Conservation (phyloP, 2,329 filamentous ascomycete genomes). For the Ophiostoma perfectum region DNA sequence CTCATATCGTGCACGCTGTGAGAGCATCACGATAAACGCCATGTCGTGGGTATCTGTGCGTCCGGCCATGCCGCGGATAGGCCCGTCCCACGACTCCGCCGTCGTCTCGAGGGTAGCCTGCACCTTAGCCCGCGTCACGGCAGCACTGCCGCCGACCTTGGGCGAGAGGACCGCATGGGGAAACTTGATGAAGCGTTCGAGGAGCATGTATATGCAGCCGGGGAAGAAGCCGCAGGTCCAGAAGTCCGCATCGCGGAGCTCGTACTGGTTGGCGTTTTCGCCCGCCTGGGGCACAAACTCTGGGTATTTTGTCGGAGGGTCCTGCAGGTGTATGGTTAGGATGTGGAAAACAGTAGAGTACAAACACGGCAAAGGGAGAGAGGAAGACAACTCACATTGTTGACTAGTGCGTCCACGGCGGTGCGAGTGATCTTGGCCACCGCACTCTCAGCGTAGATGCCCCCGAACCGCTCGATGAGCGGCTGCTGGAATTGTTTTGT, state of each 20-base stretch:
- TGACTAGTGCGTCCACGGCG: constrained; percentile 20
- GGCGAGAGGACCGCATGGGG: constrained; percentile 26
- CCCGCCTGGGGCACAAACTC: constrained; percentile 29
- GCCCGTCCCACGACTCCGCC: constrained; percentile 34
- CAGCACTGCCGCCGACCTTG: constrained; percentile 21
- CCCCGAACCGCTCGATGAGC: constrained; percentile 18
- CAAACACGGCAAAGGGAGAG: background rate
- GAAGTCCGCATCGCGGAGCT: constrained; percentile 27
- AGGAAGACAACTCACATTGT: constrained; percentile 9
- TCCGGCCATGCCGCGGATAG: constrained; percentile 34
- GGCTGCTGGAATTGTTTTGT: background rate
- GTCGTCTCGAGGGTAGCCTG: constrained; percentile 29
- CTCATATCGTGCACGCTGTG: constrained; percentile 45
- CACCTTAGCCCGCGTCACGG: constrained; percentile 21
- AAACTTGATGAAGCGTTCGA: constrained; percentile 34
- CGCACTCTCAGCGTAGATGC: constrained; percentile 27
- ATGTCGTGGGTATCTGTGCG: constrained; percentile 50
- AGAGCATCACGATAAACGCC: constrained; percentile 49
- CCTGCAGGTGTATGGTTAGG: background rate
- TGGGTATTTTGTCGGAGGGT: constrained; percentile 27
- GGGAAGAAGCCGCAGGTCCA: constrained; percentile 41
- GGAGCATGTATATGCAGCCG: constrained; percentile 34
- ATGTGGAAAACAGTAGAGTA: background rate
- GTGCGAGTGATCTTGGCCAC: constrained; percentile 28
- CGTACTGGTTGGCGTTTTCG: constrained; percentile 23